Evolutionary conservation across 352 stramenopile species (phyloP).

Genomic region (Phytophthora tentaculata): DNA sequence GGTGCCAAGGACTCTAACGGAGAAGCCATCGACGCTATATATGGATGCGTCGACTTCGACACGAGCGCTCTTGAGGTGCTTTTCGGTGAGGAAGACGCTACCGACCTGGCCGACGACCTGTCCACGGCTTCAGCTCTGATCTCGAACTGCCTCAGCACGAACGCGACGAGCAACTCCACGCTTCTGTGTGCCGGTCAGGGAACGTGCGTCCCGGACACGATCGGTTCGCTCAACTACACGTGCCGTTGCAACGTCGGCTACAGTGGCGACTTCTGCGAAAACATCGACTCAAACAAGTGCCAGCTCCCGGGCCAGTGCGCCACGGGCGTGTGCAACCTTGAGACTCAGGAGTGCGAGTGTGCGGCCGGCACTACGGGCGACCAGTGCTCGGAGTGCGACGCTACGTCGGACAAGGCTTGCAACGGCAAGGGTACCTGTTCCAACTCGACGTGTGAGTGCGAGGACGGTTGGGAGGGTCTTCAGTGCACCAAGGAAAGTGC

Average conservation of each 20-base stretch:
- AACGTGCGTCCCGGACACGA: slow-evolving; percentile 54
- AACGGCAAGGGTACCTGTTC: slow-evolving; percentile 66
- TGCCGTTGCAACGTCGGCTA: slow-evolving; percentile 83
- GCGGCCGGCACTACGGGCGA: slow-evolving; percentile 65
- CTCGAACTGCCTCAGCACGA: slow-evolving; percentile 56
- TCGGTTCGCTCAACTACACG: slow-evolving; percentile 57
- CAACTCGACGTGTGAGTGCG: slow-evolving; percentile 60
- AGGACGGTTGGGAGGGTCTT: slow-evolving; percentile 63
- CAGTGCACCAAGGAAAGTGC: slow-evolving; percentile 72
- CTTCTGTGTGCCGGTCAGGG: slow-evolving; percentile 71
- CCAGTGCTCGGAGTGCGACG: slow-evolving; percentile 79
- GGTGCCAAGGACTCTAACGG: slow-evolving; percentile 48
- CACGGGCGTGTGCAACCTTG: slow-evolving; percentile 71
- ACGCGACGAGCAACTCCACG: slow-evolving; percentile 50
- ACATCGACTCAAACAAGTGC: slow-evolving; percentile 79
- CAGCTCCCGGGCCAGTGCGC: slow-evolving; percentile 72
- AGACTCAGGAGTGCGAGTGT: slow-evolving; percentile 71
- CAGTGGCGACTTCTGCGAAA: slow-evolving; percentile 61
- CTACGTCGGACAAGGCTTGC: slow-evolving; percentile 59
- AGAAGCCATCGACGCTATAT: slow-evolving; percentile 62
- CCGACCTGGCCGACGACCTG: slow-evolving; percentile 58
- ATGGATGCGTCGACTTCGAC: slow-evolving; percentile 78
- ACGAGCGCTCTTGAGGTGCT: slow-evolving; percentile 52
- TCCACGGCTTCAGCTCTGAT: slow-evolving; percentile 49
- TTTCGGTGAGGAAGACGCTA: slow-evolving; percentile 66